A percentile compares a stretch with the other conserved stretches of the same genome.
phyloP scores from a whole-genome alignment of 805 yeast species.

The Teunomyces tritomae region DNA sequence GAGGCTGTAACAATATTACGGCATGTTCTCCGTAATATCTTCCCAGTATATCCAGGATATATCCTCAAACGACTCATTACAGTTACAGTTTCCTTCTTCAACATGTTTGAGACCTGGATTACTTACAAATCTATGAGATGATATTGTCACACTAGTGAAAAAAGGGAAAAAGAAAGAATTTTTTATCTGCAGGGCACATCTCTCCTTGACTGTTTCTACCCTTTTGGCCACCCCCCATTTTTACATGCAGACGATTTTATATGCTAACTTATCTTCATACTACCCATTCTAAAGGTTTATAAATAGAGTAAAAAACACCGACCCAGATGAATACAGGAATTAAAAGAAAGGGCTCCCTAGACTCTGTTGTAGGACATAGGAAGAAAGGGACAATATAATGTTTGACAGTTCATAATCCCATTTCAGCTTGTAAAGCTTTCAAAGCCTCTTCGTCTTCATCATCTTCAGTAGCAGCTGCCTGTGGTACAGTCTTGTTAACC shows the following conservation, averaged over 20 bases:
- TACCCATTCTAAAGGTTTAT: conserved; percentile 4
- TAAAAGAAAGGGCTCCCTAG: not conserved
- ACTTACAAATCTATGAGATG: not conserved
- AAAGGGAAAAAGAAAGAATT: not conserved
- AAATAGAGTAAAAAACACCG: conserved; percentile 2
- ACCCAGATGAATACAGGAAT: conserved; percentile 1
- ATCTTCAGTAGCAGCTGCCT: conserved; percentile 44
- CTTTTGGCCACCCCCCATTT: not conserved
- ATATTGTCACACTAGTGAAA: conserved; percentile 1
- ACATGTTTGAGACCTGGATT: not conserved
- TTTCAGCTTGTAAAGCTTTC: conserved; percentile 78
- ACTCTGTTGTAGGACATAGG: not conserved
- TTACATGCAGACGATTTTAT: not conserved
- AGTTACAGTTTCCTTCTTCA: conserved; percentile 1
- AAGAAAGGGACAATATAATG: not conserved
- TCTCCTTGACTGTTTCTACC: too few species aligned
- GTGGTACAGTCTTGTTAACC: conserved; percentile 42
- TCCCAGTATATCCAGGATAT: not conserved
- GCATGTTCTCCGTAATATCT: not conserved
- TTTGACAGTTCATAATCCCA: conserved; percentile 83
- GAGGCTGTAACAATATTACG: conserved; percentile 4
- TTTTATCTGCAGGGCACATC: conserved; percentile 1
- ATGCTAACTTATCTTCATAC: not conserved
- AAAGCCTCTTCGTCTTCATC: conserved; percentile 85
- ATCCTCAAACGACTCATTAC: not conserved